A percentile compares a stretch with the other conserved stretches of the same genome.
Conservation (phyloP, 164 flowering plant genomes). For the Chloranthus sessilifolius region DNA sequence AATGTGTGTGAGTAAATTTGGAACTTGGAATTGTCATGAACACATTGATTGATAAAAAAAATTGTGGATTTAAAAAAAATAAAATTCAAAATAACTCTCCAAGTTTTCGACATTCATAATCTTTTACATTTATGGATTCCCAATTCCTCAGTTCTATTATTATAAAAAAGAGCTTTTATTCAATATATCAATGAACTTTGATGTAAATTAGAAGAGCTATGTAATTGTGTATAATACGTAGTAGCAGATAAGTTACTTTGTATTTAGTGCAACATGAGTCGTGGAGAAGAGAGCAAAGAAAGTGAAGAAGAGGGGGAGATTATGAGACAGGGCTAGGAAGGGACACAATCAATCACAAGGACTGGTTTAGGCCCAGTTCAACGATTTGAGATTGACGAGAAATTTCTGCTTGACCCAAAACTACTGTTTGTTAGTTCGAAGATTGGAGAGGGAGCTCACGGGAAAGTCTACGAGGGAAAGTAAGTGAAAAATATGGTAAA, state of each 20-base stretch:
- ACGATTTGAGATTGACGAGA: constrained; percentile 46
- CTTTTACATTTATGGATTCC: too few relatives aligned
- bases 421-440: constrained; percentile 63
- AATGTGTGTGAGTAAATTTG: too few relatives aligned
- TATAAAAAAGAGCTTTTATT: too few relatives aligned
- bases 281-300: constrained; percentile 23
- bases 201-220: too few relatives aligned
- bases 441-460: constrained; percentile 96
- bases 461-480: constrained; percentile 92
- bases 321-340: constrained; percentile 8
- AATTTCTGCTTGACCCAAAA: constrained; percentile 69
- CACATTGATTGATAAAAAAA: too few relatives aligned
- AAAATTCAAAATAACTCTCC: too few relatives aligned
- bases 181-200: too few relatives aligned
- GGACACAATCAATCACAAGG: constrained; percentile 5
- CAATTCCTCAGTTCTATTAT: too few relatives aligned
- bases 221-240: too few relatives aligned
- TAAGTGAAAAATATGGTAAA: constrained; percentile 36
- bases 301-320: constrained; percentile 22
- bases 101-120: too few relatives aligned
- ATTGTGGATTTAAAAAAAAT: too few relatives aligned
- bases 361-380: constrained; percentile 35
- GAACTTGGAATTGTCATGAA: too few relatives aligned
- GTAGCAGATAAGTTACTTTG: constrained; percentile 21
- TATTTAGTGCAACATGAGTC: constrained; percentile 39